A percentile compares a stretch with the other conserved stretches of the same genome.
Evolutionary conservation across 148 eudicot species (phyloP).

Genomic region (Silene uniflora): DNA sequence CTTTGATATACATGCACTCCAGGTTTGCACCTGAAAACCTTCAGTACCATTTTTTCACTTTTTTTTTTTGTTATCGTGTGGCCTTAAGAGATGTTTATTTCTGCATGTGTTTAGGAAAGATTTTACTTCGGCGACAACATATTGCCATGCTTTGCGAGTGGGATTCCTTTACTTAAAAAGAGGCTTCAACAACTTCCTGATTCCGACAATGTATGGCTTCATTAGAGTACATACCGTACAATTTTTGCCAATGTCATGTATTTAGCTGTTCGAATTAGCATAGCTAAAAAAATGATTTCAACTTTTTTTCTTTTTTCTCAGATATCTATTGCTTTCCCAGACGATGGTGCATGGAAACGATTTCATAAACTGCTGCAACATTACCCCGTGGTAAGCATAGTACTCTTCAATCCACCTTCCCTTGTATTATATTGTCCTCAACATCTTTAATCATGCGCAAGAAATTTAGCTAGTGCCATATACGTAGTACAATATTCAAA

Average conservation of each 20-base stretch:
- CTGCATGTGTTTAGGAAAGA: conserved; percentile 58
- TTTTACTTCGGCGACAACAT: conserved; percentile 95
- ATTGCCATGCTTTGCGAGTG: conserved; percentile 97
- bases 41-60: not conserved
- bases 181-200: conserved; percentile 95
- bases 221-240: conserved; percentile 8
- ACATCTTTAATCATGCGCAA: not conserved
- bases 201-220: conserved; percentile 74
- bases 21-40: conserved; percentile 43
- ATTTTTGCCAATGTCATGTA: not conserved
- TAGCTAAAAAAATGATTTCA: not conserved
- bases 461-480: not conserved
- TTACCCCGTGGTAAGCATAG: conserved; percentile 65
- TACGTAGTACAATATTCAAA: too few species aligned
- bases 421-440: too few species aligned
- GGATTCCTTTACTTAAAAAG: conserved; percentile 82
- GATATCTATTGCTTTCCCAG: conserved; percentile 97
- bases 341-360: conserved; percentile 99
- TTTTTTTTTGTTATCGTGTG: not conserved
- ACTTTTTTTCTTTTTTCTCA: conserved; percentile 19
- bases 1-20: conserved; percentile 94
- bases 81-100: conserved; percentile 7
- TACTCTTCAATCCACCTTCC: not conserved
- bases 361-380: conserved; percentile 98
- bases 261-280: not conserved